phyloP scores from a whole-genome alignment of 225 moss, liverwort and hornwort species.

The Anthoceros angustus region DNA sequence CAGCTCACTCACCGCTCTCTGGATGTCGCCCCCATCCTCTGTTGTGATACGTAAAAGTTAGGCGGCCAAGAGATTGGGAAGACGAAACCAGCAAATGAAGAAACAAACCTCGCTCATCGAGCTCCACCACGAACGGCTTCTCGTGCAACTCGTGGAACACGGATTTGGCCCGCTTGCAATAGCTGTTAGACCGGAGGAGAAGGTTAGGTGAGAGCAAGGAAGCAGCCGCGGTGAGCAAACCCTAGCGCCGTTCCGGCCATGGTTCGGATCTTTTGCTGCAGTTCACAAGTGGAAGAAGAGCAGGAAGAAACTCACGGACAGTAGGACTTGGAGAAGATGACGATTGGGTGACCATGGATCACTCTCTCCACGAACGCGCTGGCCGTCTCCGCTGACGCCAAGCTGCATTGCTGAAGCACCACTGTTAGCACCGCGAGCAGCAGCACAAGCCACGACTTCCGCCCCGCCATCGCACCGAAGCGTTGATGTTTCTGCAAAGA shows the following conservation, averaged over 20 bases:
- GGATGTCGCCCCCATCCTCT: constrained; percentile 77
- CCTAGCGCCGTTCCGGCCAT: background rate
- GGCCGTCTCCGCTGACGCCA: background rate
- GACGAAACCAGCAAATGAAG: background rate
- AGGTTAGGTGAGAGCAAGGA: background rate
- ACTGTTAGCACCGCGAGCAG: background rate
- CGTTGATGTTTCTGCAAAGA: too few species aligned
- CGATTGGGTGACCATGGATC: constrained; percentile 41
- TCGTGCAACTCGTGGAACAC: constrained; percentile 60
- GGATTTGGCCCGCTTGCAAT: constrained; percentile 72
- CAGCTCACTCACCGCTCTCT: constrained; percentile 43
- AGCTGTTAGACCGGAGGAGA: constrained; percentile 26
- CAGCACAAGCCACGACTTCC: background rate
- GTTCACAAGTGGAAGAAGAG: background rate
- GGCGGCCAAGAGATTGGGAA: background rate
- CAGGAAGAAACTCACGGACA: constrained; percentile 48
- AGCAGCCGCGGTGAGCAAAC: background rate
- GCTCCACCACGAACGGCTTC: constrained; percentile 58
- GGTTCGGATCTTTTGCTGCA: too few species aligned
- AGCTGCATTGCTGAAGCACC: background rate
- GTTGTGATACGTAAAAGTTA: background rate
- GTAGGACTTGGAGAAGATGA: constrained; percentile 94
- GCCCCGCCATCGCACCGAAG: background rate
- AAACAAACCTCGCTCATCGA: constrained; percentile 56
- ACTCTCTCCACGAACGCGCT: constrained; percentile 45